Conservation (phyloP, 768 basidiomycete genomes). For the Hypholoma fasciculare region DNA sequence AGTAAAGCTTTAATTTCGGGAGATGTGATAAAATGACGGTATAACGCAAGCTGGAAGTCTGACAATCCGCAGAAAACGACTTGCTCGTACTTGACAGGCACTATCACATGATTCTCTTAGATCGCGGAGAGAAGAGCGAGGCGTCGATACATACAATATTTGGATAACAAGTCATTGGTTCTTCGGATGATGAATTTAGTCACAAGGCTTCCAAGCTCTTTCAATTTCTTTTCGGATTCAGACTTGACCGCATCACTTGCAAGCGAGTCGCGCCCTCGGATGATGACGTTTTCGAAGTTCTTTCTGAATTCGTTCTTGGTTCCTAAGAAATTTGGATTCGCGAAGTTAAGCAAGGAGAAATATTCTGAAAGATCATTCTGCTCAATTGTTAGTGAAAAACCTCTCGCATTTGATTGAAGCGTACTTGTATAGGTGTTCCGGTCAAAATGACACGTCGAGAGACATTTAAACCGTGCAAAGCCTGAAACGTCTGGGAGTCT, state of each 20-base stretch:
- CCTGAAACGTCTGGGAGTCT: conserved; percentile 89
- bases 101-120: conserved; percentile 38
- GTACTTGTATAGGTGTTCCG: conserved; percentile 89
- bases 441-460: conserved; percentile 91
- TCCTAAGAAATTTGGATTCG: conserved; percentile 89
- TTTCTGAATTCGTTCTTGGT: conserved; percentile 90
- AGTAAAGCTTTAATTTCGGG: conserved; percentile 90
- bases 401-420: conserved; percentile 1
- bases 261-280: conserved; percentile 87
- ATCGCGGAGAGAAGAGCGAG: not conserved
- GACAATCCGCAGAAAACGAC: conserved; percentile 92
- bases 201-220: conserved; percentile 84
- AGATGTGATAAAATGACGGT: conserved; percentile 88
- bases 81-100: conserved; percentile 99
- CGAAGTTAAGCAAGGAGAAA: conserved; percentile 91
- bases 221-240: conserved; percentile 86
- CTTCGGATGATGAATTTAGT: conserved; percentile 94
- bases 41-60: conserved; percentile 80
- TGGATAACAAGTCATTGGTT: conserved; percentile 92
- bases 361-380: conserved; percentile 94
- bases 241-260: conserved; percentile 78
- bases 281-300: conserved; percentile 91
- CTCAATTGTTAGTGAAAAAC: not conserved
- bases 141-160: conserved; percentile 70
- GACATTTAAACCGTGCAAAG: conserved; percentile 81